Base-by-base conservation (phyloP, 441 rosid genomes). In the Arabidopsis hybrid region DNA sequence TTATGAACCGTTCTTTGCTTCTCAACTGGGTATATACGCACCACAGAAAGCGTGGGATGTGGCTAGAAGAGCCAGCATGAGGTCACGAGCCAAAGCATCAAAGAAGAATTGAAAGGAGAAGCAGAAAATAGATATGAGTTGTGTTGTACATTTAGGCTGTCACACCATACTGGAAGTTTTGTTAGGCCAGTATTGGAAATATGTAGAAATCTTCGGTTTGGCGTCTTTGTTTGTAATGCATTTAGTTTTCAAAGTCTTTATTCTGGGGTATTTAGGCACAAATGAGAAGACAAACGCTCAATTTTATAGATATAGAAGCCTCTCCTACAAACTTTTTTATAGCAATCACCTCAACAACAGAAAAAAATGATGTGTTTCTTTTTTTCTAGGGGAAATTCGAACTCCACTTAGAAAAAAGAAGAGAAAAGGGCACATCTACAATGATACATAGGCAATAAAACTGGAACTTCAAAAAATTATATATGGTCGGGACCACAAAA, bases 41-140 rank as follows among this genome's bases (percentile, higher is more conserved):
- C 98, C 98, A 0, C 98, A 91, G 36, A 96, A 90, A 83, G 91
- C 97, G 12, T 95, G 99, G 98, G 99, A 95, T 74, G 98, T 91
- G 64, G 95, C 96, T 29, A 82, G 92, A 74, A 86, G 99, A 87
- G 99, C 98, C 65, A 90, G 97, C 75, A 83, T 88, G 89, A 83
- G 69, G 81, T 74, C 93, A 18, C 81, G 81, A 49, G 79, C 87
- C 1, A 90, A 85, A 81, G 38, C 50, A 65, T 73, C 75, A 60
- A 82, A 80, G 78, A 86, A 62, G 81, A 80, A 82, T 63, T 86
- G 36, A 74, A 21, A 56, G 14, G 70, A 68, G 42, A 9, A 35
- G 16, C 9, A 38, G 14, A 26, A 57, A 46, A 8, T 47, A 61
- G 43, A 40, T 36, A 34, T 34, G 55, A 58, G 56, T 4, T 67